Evolutionary conservation across 2,329 filamentous ascomycete genomes (phyloP).

Genomic region (Cladosporium sp.): DNA sequence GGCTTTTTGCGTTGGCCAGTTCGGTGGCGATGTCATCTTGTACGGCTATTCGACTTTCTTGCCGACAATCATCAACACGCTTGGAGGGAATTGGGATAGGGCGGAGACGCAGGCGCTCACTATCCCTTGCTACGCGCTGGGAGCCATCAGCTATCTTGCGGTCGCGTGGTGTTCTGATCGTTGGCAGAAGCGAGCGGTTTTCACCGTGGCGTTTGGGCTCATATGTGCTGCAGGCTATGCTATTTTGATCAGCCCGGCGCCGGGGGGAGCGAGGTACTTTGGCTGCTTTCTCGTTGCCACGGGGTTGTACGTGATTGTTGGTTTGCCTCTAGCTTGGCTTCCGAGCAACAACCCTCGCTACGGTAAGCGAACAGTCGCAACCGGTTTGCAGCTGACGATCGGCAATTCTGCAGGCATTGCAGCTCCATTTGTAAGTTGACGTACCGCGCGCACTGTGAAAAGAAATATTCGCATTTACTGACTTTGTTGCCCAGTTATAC

Average conservation of each 20-base stretch:
- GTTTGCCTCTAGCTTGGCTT: conserved; percentile 14
- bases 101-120: conserved; percentile 71
- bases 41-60: conserved; percentile 77
- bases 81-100: conserved; percentile 61
- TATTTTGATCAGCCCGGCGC: conserved; percentile 58
- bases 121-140: conserved; percentile 72
- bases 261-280: conserved; percentile 66
- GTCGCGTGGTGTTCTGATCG: conserved; percentile 65
- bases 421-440: conserved; percentile 23
- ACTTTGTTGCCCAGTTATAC: conserved; percentile 45
- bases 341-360: conserved; percentile 69
- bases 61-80: conserved; percentile 70
- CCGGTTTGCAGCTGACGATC: conserved; percentile 65
- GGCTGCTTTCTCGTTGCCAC: conserved; percentile 10
- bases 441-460: no score
- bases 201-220: conserved; percentile 57
- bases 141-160: conserved; percentile 64
- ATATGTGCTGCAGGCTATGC: conserved; percentile 48
- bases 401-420: conserved; percentile 71
- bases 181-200: conserved; percentile 61
- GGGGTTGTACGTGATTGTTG: conserved; percentile 10
- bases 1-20: conserved; percentile 65
- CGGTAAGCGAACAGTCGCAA: conserved; percentile 70
- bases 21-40: conserved; percentile 71
- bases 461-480: no score